Conservation (phyloP, 2,329 filamentous ascomycete genomes). For the Diaporthe caulivora region DNA sequence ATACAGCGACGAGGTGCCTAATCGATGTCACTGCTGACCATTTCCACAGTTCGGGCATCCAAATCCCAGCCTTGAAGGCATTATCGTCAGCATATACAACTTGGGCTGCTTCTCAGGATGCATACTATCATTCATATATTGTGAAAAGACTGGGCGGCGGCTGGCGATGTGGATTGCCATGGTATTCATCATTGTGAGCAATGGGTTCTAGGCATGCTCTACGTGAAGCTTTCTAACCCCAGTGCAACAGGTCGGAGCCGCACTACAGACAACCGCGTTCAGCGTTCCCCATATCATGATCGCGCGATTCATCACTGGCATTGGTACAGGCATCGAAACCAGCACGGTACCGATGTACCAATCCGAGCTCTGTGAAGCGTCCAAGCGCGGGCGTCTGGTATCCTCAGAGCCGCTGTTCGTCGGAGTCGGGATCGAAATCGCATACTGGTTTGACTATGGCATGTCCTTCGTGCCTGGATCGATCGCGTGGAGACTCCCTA, state of each 20-base stretch:
- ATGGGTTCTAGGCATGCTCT: neutral
- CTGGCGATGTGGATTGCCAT: slow-evolving; percentile 45
- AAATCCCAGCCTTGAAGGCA: slow-evolving; percentile 52
- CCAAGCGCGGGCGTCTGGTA: slow-evolving; percentile 57
- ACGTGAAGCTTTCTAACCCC: neutral
- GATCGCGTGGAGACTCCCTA: slow-evolving; percentile 49
- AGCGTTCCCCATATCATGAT: slow-evolving; percentile 56
- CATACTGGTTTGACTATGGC: slow-evolving; percentile 51
- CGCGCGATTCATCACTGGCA: slow-evolving; percentile 52
- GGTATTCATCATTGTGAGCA: slow-evolving; percentile 44
- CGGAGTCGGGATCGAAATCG: slow-evolving; percentile 45
- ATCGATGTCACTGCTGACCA: neutral
- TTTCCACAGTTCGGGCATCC: slow-evolving; percentile 49
- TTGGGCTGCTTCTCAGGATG: slow-evolving; percentile 55
- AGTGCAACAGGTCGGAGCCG: slow-evolving; percentile 42
- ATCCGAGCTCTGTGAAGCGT: slow-evolving; percentile 57
- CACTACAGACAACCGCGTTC: slow-evolving; percentile 48
- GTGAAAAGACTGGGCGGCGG: slow-evolving; percentile 42
- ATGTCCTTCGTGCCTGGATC: slow-evolving; percentile 46
- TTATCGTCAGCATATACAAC: slow-evolving; percentile 57
- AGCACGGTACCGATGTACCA: slow-evolving; percentile 56
- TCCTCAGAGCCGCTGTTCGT: slow-evolving; percentile 51
- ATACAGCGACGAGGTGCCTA: no score
- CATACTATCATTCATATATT: slow-evolving; percentile 42
- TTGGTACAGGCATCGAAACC: slow-evolving; percentile 47